These are phyloP conservation scores for Mucor indicus DNA, from an alignment of 371 early-diverging fungal genomes.

Conservation along the genomic window DNA sequence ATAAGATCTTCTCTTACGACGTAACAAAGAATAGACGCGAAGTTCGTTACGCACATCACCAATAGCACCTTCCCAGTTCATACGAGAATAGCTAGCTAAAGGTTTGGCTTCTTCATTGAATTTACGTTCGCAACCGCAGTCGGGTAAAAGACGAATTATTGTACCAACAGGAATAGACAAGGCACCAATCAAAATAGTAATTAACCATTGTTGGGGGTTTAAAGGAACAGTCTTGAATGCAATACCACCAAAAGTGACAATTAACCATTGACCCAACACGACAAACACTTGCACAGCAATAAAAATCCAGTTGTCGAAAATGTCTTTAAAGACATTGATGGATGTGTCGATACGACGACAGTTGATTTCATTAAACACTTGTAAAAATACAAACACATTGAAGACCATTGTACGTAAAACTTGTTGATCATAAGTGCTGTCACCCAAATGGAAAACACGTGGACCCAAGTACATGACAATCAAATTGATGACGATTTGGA, in stretches of 20 bases:
- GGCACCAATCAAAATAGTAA: constrained; percentile 71
- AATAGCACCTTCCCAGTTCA: constrained; percentile 61
- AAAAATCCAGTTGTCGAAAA: constrained; percentile 78
- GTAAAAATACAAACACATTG: constrained; percentile 94
- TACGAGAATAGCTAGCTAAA: constrained; percentile 47
- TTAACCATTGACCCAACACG: constrained; percentile 71
- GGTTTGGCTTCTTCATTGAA: constrained; percentile 57
- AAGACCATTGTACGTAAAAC: constrained; percentile 84
- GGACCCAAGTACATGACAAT: constrained; percentile 60
- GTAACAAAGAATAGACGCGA: constrained; percentile 49
- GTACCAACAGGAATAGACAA: constrained; percentile 88
- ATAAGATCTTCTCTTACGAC: constrained; percentile 22
- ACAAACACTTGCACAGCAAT: constrained; percentile 69
- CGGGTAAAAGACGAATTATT: constrained; percentile 74
- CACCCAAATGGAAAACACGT: constrained; percentile 61
- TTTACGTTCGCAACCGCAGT: constrained; percentile 41
- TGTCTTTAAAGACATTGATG: constrained; percentile 83
- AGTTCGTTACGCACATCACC: constrained; percentile 48
- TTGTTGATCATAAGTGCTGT: constrained; percentile 32
- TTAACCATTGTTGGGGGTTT: constrained; percentile 73
- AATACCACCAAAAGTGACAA: constrained; percentile 86
- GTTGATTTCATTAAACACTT: constrained; percentile 93
- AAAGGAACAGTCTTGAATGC: constrained; percentile 85
- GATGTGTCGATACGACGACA: constrained; percentile 74
- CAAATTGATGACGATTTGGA: constrained; percentile 74